Evolutionary conservation across 2,329 filamentous ascomycete species (phyloP).

Genomic region (Drechslerella dactyloides): DNA sequence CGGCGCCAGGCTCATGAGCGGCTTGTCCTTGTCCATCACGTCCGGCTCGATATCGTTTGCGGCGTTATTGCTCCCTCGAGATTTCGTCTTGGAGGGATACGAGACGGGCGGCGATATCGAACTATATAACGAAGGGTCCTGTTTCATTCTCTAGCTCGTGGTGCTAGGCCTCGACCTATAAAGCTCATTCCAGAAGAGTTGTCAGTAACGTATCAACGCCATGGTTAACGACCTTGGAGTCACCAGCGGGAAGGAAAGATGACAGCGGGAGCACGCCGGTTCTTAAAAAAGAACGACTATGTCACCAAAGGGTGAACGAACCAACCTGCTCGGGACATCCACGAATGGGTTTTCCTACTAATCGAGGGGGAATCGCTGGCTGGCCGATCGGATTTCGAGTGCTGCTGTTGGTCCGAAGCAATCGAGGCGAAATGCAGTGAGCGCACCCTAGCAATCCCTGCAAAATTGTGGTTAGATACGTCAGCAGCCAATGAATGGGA

Average conservation of each 20-base stretch:
- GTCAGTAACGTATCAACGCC: conserved; percentile 8
- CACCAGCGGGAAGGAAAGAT: not conserved
- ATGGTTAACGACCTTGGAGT: not conserved
- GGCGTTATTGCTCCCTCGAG: conserved; percentile 26
- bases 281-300: conserved; percentile 7
- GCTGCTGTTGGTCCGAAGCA: conserved; percentile 27
- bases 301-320: conserved; percentile 26
- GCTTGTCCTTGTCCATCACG: conserved; percentile 44
- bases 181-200: not conserved
- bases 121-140: conserved; percentile 34
- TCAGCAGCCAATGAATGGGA: conserved; percentile 40
- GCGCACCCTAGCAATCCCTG: conserved; percentile 46
- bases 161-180: conserved; percentile 11
- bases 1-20: conserved; percentile 60
- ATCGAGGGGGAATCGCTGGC: conserved; percentile 31
- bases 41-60: conserved; percentile 27
- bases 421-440: conserved; percentile 17
- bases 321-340: conserved; percentile 35
- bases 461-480: conserved; percentile 46
- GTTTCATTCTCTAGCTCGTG: conserved; percentile 41
- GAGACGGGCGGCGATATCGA: conserved; percentile 31
- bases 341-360: conserved; percentile 27
- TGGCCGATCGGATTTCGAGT: conserved; percentile 37
- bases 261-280: not conserved
- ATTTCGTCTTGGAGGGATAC: conserved; percentile 37